A percentile compares a stretch with the other conserved stretches of the same genome.
Evolutionary conservation across 2,329 filamentous ascomycete genomes (phyloP).

Genomic region (Phialophora verrucosa): DNA sequence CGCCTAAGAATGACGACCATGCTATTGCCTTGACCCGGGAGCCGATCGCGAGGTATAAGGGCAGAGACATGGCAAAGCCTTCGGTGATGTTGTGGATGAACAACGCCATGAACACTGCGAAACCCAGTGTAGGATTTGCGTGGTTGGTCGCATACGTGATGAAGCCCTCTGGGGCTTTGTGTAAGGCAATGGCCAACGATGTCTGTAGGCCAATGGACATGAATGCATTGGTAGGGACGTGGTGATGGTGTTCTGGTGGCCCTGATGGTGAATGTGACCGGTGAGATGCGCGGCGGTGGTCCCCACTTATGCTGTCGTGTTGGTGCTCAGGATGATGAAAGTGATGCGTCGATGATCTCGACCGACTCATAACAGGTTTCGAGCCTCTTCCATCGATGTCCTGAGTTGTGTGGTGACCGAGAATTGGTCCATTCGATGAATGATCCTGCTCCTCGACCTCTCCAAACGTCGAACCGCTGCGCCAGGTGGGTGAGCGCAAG

Average conservation of each 20-base stretch:
- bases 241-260: conserved; percentile 77
- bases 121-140: conserved; percentile 83
- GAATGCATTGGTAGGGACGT: conserved; percentile 92
- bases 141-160: conserved; percentile 98
- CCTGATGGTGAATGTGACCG: conserved; percentile 22
- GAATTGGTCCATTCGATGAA: conserved; percentile 8
- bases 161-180: conserved; percentile 88
- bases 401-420: conserved; percentile 27
- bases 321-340: conserved; percentile 38
- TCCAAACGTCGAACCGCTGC: conserved; percentile 22
- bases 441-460: conserved; percentile 28
- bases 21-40: conserved; percentile 81
- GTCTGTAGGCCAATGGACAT: conserved; percentile 95
- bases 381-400: conserved; percentile 10
- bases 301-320: conserved; percentile 21
- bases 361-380: conserved; percentile 26
- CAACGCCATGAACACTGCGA: conserved; percentile 91
- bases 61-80: conserved; percentile 91
- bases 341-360: conserved; percentile 38
- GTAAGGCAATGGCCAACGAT: conserved; percentile 89
- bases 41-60: conserved; percentile 86
- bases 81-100: conserved; percentile 99
- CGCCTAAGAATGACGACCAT: conserved; percentile 82
- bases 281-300: conserved; percentile 24
- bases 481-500: conserved; percentile 27